Percentiles rank a stretch among this genome's conserved stretches.
These are phyloP conservation scores for Lasiodiplodia theobromae DNA, from an alignment of 2,329 filamentous ascomycete species.

Conservation along the genomic window DNA sequence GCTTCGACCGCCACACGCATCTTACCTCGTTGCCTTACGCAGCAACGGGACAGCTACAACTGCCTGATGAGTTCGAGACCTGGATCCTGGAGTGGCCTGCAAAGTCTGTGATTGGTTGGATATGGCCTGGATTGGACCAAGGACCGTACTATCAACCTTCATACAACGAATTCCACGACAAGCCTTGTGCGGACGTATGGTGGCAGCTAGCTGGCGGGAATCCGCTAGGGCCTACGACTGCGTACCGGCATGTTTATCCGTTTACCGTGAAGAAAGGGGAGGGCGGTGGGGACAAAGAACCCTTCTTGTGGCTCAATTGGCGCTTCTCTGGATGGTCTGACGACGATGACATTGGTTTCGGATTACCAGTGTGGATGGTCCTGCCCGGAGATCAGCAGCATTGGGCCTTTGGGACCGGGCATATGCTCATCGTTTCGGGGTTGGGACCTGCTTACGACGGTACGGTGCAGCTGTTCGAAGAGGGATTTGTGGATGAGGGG, in stretches of 20 bases:
- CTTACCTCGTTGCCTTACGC: not conserved
- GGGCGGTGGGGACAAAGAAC: not conserved
- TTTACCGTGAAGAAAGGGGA: not conserved
- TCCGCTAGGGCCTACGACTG: not conserved
- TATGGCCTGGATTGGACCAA: not conserved
- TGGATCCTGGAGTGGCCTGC: slow-evolving; percentile 8
- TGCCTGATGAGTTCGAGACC: not conserved
- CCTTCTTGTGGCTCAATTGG: not conserved
- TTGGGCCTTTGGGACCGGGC: not conserved
- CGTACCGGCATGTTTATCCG: not conserved
- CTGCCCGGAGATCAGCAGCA: not conserved
- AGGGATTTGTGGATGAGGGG: not conserved
- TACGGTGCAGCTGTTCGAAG: not conserved
- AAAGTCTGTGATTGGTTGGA: not conserved
- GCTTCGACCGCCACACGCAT: slow-evolving; percentile 1
- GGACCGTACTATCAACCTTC: not conserved
- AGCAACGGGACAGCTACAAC: not conserved
- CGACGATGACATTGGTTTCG: not conserved
- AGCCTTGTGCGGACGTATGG: not conserved
- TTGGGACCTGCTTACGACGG: not conserved
- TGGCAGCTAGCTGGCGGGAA: not conserved
- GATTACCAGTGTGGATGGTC: not conserved
- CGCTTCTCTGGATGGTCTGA: not conserved
- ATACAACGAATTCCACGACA: not conserved
- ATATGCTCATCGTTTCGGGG: not conserved